Evolutionary conservation across 306 rosid genomes (phyloP).

Genomic region (Fragaria nilgerrensis): DNA sequence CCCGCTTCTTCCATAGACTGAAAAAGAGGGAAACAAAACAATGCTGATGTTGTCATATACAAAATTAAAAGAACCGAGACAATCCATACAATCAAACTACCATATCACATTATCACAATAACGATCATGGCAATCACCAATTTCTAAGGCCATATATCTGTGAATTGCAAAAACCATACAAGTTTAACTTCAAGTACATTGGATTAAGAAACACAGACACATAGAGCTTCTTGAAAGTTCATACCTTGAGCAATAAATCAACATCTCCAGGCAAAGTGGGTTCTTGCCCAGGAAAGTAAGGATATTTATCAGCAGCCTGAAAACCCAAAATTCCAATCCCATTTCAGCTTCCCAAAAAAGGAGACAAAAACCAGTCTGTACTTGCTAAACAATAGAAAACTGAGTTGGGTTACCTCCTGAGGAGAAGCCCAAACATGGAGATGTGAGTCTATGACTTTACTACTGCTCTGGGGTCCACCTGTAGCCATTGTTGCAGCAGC

Average conservation of each 20-base stretch:
- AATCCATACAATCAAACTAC: not conserved
- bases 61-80: not conserved
- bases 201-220: not conserved
- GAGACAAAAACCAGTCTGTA: not conserved
- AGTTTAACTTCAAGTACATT: not conserved
- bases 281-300: conserved; percentile 75
- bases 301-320: conserved; percentile 66
- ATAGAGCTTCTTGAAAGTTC: not conserved
- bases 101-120: not conserved
- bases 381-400: not conserved
- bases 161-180: not conserved
- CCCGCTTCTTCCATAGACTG: conserved; percentile 91
- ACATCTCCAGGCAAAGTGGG: conserved; percentile 68
- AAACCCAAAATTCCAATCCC: not conserved
- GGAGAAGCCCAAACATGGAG: conserved; percentile 91
- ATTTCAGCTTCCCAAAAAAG: not conserved
- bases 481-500: conserved; percentile 41
- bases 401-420: conserved; percentile 44
- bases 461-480: conserved; percentile 4
- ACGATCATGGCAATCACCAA: not conserved
- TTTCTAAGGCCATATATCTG: not conserved
- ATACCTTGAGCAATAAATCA: conserved; percentile 72
- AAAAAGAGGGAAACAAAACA: not conserved
- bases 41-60: not conserved
- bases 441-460: conserved; percentile 73